Conservation (phyloP, 2,329 filamentous ascomycete species). For the Phaeosphaeriaceae sp. region DNA sequence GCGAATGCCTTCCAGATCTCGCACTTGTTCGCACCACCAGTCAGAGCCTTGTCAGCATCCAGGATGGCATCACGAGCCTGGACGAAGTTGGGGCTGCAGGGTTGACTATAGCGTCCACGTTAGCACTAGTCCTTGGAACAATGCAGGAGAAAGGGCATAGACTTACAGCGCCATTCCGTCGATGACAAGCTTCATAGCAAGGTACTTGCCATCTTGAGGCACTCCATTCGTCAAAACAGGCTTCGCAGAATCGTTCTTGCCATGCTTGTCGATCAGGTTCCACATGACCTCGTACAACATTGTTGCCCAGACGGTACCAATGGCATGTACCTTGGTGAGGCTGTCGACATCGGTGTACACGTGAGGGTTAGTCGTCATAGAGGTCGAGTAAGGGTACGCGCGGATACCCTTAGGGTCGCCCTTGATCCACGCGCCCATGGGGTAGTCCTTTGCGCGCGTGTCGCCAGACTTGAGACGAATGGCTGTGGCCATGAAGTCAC, state of each 20-base stretch:
- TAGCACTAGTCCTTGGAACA: neutral
- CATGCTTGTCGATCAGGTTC: slow-evolving; percentile 65
- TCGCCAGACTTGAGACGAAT: slow-evolving; percentile 58
- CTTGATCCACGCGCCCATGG: slow-evolving; percentile 61
- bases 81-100: slow-evolving; percentile 64
- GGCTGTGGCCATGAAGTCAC: slow-evolving; percentile 64
- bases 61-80: slow-evolving; percentile 64
- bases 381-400: slow-evolving; percentile 62
- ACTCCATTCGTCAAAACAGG: slow-evolving; percentile 58
- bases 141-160: neutral
- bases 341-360: slow-evolving; percentile 57
- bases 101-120: slow-evolving; percentile 47
- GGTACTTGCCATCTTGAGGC: slow-evolving; percentile 62
- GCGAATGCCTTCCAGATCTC: slow-evolving; percentile 65
- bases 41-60: slow-evolving; percentile 62
- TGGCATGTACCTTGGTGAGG: slow-evolving; percentile 53
- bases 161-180: slow-evolving; percentile 58
- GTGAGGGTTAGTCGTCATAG: slow-evolving; percentile 58
- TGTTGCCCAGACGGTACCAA: slow-evolving; percentile 63
- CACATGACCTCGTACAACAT: slow-evolving; percentile 66
- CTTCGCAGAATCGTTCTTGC: slow-evolving; percentile 55
- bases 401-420: slow-evolving; percentile 58
- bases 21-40: slow-evolving; percentile 60
- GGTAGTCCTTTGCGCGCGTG: slow-evolving; percentile 56
- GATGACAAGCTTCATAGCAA: slow-evolving; percentile 62